Conservation (phyloP, 1,284 basidiomycete species). For the Neonothopanus nambi region DNA sequence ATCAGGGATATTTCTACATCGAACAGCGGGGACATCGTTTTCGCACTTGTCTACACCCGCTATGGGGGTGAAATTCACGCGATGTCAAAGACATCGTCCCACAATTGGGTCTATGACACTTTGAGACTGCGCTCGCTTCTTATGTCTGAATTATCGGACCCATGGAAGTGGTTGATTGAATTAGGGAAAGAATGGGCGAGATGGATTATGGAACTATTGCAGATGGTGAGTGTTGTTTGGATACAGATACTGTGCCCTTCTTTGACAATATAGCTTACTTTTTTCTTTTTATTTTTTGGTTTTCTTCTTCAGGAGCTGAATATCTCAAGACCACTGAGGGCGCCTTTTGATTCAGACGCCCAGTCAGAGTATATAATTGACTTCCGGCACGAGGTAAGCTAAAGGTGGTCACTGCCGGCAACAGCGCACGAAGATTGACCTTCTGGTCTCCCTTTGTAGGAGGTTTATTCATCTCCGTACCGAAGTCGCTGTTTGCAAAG, state of each 20-base stretch:
- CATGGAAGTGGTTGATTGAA: constrained; percentile 11
- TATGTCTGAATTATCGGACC: constrained; percentile 2
- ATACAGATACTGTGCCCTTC: neutral
- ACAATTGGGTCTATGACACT: constrained; percentile 3
- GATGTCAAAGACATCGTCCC: neutral
- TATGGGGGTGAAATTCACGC: constrained; percentile 1
- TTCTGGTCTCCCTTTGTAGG: too few species aligned
- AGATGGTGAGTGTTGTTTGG: neutral
- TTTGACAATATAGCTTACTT: neutral
- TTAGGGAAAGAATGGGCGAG: constrained; percentile 1
- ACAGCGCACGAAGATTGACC: too few species aligned
- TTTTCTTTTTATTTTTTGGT: too few species aligned
- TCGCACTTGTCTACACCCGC: neutral
- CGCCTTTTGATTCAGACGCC: too few species aligned
- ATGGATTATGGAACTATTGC: constrained; percentile 8
- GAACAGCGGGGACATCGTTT: neutral
- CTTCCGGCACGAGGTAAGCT: too few species aligned
- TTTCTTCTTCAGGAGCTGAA: too few species aligned
- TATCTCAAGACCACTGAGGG: too few species aligned
- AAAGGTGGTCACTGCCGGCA: too few species aligned
- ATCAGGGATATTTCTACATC: neutral
- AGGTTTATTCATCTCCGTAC: constrained; percentile 1
- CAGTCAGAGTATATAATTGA: too few species aligned
- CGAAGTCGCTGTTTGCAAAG: constrained; percentile 13
- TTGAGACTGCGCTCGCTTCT: constrained; percentile 3